Conservation (phyloP, 2,329 filamentous ascomycete species). For the Ceratocystis colombiana region DNA sequence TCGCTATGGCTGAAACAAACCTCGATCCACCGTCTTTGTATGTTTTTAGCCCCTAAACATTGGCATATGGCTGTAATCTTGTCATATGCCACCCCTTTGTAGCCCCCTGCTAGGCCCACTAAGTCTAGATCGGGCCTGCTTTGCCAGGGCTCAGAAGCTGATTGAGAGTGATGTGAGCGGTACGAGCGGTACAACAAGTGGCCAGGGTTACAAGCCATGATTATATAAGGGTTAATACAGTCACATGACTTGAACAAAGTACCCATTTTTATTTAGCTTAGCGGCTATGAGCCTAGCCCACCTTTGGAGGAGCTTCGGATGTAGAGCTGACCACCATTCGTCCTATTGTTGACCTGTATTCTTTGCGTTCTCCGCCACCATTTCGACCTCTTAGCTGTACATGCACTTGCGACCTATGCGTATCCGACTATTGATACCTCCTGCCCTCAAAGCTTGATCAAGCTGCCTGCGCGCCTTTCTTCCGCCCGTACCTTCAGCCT, state of each 20-base stretch:
- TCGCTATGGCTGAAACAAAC: background rate
- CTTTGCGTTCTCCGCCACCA: background rate
- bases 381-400: background rate
- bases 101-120: too few species aligned
- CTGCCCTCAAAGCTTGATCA: too few species aligned
- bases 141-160: too few species aligned
- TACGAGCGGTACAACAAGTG: background rate
- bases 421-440: background rate
- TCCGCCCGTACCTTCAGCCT: conserved; percentile 7
- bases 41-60: background rate
- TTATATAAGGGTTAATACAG: accelerated
- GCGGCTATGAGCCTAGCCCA: background rate
- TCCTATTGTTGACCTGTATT: too few species aligned
- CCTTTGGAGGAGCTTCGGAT: background rate
- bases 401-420: background rate
- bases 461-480: too few species aligned
- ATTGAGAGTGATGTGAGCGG: background rate
- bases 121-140: too few species aligned
- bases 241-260: background rate
- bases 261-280: background rate
- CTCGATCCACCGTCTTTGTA: background rate
- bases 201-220: background rate
- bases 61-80: background rate
- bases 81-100: too few species aligned
- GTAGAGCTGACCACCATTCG: too few species aligned